phyloP scores from a whole-genome alignment of 2,329 filamentous ascomycete genomes.

The Fusarium newnesense region DNA sequence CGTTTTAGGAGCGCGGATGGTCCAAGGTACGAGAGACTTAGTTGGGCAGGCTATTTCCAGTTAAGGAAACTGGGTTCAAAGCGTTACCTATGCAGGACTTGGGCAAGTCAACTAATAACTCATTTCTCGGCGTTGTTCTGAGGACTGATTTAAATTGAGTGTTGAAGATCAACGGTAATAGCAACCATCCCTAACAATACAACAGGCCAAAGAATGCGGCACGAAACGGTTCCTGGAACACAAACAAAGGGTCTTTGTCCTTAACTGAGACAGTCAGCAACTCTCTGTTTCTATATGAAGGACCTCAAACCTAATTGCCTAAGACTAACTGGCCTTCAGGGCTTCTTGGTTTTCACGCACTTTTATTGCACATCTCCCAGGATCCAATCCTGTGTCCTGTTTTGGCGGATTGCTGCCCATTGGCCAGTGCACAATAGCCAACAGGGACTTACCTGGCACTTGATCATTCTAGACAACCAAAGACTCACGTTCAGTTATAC shows the following conservation, averaged over 20 bases:
- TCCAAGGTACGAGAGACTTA: slow-evolving; percentile 25
- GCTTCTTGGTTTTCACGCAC: slow-evolving; percentile 2
- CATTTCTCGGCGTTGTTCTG: slow-evolving; percentile 32
- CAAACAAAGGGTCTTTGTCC: not conserved
- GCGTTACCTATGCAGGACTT: slow-evolving; percentile 17
- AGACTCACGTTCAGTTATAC: not conserved
- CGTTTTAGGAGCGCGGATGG: slow-evolving; percentile 33
- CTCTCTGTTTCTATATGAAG: not conserved
- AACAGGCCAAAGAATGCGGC: not conserved
- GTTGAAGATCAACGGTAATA: slow-evolving; percentile 28
- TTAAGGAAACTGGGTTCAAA: slow-evolving; percentile 39
- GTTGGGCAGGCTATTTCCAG: slow-evolving; percentile 35
- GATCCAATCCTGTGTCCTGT: slow-evolving; percentile 31
- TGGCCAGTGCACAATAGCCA: slow-evolving; percentile 8
- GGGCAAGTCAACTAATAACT: slow-evolving; percentile 14
- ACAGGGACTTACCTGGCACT: slow-evolving; percentile 14
- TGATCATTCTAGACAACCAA: not conserved
- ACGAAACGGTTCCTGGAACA: slow-evolving; percentile 8
- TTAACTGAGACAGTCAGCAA: not conserved
- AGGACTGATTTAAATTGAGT: slow-evolving; percentile 31
- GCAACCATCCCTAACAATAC: not conserved
- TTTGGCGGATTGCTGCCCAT: slow-evolving; percentile 24
- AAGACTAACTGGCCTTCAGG: not conserved
- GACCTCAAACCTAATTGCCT: not conserved
- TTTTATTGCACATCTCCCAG: slow-evolving; percentile 17